Conservation (phyloP, 1,139 yeast species). For the Nakaseomyces kungkrabaensis region DNA sequence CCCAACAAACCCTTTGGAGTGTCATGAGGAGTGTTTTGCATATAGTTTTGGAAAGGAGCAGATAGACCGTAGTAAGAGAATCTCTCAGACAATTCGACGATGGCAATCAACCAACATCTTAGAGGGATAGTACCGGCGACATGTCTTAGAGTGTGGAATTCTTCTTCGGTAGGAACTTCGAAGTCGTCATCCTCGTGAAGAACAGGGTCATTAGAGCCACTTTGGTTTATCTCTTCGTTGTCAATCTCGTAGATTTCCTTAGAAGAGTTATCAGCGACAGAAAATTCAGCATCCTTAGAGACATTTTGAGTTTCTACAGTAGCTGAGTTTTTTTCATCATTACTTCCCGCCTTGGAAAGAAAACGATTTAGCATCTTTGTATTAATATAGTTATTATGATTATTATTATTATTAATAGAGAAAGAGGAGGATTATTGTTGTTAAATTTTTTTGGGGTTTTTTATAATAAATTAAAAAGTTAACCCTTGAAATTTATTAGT, state of each 20-base stretch:
- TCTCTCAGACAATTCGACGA: slow-evolving; percentile 75
- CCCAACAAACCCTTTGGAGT: slow-evolving; percentile 51
- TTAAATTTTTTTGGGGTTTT: neutral
- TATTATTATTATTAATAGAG: neutral
- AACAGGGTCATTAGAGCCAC: slow-evolving; percentile 1
- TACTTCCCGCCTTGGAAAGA: slow-evolving; percentile 2
- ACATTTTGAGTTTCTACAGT: slow-evolving; percentile 1
- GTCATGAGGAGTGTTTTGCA: slow-evolving; percentile 43
- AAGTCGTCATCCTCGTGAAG: slow-evolving; percentile 10
- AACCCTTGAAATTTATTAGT: too few relatives aligned
- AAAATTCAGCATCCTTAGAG: neutral
- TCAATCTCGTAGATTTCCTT: slow-evolving; percentile 6
- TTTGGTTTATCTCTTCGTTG: slow-evolving; percentile 3
- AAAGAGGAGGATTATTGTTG: too few relatives aligned
- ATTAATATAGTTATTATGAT: neutral
- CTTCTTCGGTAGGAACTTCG: slow-evolving; percentile 25
- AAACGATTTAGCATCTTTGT: slow-evolving; percentile 1
- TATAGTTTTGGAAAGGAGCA: slow-evolving; percentile 70
- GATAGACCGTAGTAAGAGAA: slow-evolving; percentile 76
- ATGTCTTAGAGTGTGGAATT: slow-evolving; percentile 21
- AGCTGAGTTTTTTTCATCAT: slow-evolving; percentile 1
- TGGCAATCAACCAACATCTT: slow-evolving; percentile 59
- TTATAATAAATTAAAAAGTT: too few relatives aligned
- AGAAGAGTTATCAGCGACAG: slow-evolving; percentile 1
- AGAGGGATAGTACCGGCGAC: slow-evolving; percentile 24